Base-by-base conservation (phyloP, 1,284 basidiomycete genomes). In the Pterulicium gracile region DNA sequence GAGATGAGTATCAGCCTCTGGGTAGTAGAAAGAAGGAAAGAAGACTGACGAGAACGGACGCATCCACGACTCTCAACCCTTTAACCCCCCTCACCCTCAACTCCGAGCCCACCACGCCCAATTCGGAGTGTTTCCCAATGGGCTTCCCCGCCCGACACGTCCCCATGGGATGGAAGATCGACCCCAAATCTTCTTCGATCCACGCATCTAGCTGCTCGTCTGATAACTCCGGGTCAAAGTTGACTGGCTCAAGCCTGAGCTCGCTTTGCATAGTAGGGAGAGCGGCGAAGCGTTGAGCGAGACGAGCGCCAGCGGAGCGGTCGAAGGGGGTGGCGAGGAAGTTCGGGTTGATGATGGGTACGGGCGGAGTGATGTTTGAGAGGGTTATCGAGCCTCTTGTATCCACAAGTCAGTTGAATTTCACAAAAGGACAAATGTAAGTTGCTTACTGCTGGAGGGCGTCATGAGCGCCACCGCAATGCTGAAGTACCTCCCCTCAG, bases 51-150 rank as follows among this genome's bases (percentile, higher is more conserved):
- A 41, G 10, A n/a, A 41, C 39, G 18, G 47, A 48, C 13, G 47
- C 47, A 48, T 48, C 47, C n/a, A 48, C 45, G 36, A 48, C 43
- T 7, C 45, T 5, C n/a, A 48, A 23, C 15, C 46, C 46, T 12
- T 44, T 46, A 7, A 47, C 45, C 4, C 47, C 45, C 24, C 47
- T 48, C 24, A 48, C 47, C n/a, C 12, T 20, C 14, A 48, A 24
- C 36, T 48, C 47, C 19, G 47, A 44, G 24, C 40, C 35, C 23
- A 47, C 46, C 7, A 47, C 46, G 18, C 46, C 46, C 5, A 47
- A n/a, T n/a, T 32, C 27, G 7, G 27, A 7, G n/a, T n/a, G n/a
- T n/a, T n/a, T n/a, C n/a, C 27, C 27, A 7, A 7, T 32, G 27
- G 27, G 27, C n/a, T n/a, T n/a, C n/a, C 10, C 7, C 27, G 27